Evolutionary conservation across 306 rosid species (phyloP).

Genomic region (Vigna unguiculata): DNA sequence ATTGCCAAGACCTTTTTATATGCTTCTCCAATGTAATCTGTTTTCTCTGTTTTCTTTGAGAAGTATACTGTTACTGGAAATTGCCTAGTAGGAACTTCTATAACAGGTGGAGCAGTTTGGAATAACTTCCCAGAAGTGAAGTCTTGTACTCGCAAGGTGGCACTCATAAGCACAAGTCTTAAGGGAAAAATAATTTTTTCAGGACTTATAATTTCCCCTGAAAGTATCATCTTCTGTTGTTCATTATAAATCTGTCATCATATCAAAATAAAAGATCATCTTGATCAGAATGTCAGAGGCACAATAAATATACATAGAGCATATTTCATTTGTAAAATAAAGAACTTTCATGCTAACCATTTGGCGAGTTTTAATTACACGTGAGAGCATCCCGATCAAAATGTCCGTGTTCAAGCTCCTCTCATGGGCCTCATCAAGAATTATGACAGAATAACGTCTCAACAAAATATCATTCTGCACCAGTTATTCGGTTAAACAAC

Average conservation of each 20-base stretch:
- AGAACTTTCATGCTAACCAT: constrained; percentile 56
- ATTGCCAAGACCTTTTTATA: constrained; percentile 87
- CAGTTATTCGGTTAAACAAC: constrained; percentile 38
- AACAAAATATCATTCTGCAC: constrained; percentile 81
- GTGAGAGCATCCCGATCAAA: constrained; percentile 93
- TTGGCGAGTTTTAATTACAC: constrained; percentile 67
- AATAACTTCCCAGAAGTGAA: constrained; percentile 74
- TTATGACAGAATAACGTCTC: constrained; percentile 78
- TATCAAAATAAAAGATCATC: constrained; percentile 32
- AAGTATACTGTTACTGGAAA: constrained; percentile 80
- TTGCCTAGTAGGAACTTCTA: constrained; percentile 88
- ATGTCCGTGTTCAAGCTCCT: constrained; percentile 98
- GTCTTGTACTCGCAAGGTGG: constrained; percentile 90
- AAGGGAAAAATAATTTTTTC: constrained; percentile 69
- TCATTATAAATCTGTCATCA: constrained; percentile 59
- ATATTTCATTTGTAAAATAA: constrained; percentile 27
- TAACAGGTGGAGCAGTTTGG: constrained; percentile 68
- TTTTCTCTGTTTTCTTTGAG: constrained; percentile 75
- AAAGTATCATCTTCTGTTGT: constrained; percentile 55
- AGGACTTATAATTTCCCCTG: constrained; percentile 65
- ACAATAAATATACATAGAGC: constrained; percentile 21
- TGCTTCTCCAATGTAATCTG: constrained; percentile 81
- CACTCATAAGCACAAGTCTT: constrained; percentile 96
- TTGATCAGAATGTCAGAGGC: constrained; percentile 11
- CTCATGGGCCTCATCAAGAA: constrained; percentile 97